These are phyloP conservation scores for Rhizopogon roseolus DNA, from an alignment of 768 basidiomycete genomes.

Conservation along the genomic window DNA sequence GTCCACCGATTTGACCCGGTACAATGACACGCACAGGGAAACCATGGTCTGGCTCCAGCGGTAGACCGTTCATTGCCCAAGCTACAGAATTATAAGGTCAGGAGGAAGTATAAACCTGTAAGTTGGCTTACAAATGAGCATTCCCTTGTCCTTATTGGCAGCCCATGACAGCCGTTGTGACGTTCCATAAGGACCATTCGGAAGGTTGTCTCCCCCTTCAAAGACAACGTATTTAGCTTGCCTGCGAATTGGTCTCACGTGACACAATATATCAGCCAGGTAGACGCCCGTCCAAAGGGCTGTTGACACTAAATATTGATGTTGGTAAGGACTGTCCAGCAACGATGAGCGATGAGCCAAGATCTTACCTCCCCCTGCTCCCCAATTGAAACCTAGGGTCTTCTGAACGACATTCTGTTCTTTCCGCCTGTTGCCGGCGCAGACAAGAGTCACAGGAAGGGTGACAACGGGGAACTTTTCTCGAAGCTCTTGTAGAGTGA, in stretches of 20 bases:
- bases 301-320: constrained; percentile 33
- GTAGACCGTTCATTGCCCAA: constrained; percentile 59
- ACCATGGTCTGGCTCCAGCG: constrained; percentile 60
- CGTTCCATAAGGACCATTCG: constrained; percentile 60
- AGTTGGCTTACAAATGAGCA: constrained; percentile 35
- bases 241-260: constrained; percentile 32
- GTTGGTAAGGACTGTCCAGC: constrained; percentile 7
- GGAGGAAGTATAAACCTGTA: neutral
- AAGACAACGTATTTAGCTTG: constrained; percentile 49
- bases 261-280: constrained; percentile 48
- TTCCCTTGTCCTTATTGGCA: constrained; percentile 38
- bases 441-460: constrained; percentile 55
- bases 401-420: constrained; percentile 61
- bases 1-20: constrained; percentile 59
- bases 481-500: constrained; percentile 43
- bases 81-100: constrained; percentile 11
- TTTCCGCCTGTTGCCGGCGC: constrained; percentile 62
- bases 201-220: constrained; percentile 52
- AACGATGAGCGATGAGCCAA: neutral
- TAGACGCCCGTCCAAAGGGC: constrained; percentile 59
- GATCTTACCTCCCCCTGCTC: constrained; percentile 36
- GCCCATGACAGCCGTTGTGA: constrained; percentile 44
- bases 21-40: constrained; percentile 61
- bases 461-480: constrained; percentile 48
- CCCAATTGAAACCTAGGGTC: constrained; percentile 54